phyloP scores from a whole-genome alignment of 306 rosid species.

The Begonia masoniana region DNA sequence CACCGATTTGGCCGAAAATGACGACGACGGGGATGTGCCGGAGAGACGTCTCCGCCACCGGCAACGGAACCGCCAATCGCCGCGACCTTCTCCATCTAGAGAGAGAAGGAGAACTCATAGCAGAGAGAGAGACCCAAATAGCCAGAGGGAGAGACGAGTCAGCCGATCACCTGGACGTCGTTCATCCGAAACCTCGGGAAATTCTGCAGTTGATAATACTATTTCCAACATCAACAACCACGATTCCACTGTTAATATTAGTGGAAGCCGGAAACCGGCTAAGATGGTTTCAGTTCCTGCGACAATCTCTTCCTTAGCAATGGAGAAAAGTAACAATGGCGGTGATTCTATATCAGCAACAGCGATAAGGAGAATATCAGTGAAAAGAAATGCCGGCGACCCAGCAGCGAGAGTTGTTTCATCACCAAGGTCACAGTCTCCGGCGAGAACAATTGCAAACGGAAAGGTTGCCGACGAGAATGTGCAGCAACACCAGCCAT shows the following conservation, averaged over 20 bases:
- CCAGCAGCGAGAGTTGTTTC: slow-evolving; percentile 35
- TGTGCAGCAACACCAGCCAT: slow-evolving; percentile 37
- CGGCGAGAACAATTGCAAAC: slow-evolving; percentile 38
- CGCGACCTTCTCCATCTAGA: slow-evolving; percentile 35
- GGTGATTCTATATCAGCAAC: slow-evolving; percentile 25
- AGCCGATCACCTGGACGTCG: slow-evolving; percentile 85
- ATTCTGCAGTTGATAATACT: slow-evolving; percentile 1
- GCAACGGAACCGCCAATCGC: slow-evolving; percentile 37
- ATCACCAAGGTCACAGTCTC: slow-evolving; percentile 68
- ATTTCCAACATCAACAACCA: slow-evolving; percentile 7
- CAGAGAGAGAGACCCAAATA: slow-evolving; percentile 53
- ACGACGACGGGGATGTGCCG: slow-evolving; percentile 24
- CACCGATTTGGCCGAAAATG: slow-evolving; percentile 15
- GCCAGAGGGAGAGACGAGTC: slow-evolving; percentile 69
- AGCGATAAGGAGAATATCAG: slow-evolving; percentile 44
- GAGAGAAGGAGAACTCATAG: slow-evolving; percentile 77
- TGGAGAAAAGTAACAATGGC: slow-evolving; percentile 71
- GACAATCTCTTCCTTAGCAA: slow-evolving; percentile 55
- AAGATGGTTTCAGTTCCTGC: slow-evolving; percentile 96
- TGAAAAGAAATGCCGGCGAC: slow-evolving; percentile 63
- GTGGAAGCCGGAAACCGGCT: slow-evolving; percentile 32
- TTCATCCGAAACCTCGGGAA: slow-evolving; percentile 23
- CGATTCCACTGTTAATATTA: neutral
- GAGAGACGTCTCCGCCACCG: slow-evolving; percentile 41
- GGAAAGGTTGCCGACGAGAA: slow-evolving; percentile 19